These are phyloP conservation scores for Dunaliella salina DNA, from an alignment of 163 green algal species.

Conservation along the genomic window DNA sequence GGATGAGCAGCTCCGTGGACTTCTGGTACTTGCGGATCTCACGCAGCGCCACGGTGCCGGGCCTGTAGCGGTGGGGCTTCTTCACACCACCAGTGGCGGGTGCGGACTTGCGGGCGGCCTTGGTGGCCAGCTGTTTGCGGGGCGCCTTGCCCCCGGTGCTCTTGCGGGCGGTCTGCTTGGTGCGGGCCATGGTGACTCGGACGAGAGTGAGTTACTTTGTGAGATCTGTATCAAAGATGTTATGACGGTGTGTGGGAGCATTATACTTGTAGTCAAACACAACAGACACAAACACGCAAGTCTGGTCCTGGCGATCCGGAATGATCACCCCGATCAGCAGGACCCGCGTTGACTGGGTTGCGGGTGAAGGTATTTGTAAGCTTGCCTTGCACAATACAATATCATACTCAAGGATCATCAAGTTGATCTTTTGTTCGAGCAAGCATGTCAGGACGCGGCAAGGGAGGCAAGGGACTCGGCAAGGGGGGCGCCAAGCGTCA, in stretches of 20 bases:
- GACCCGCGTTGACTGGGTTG: too few species aligned
- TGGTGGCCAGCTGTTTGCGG: slow-evolving; percentile 85
- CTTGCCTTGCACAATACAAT: too few species aligned
- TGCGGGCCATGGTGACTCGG: slow-evolving; percentile 53
- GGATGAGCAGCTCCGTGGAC: slow-evolving; percentile 94
- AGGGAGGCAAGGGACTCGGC: slow-evolving; percentile 87
- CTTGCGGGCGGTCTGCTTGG: slow-evolving; percentile 87
- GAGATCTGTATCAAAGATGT: too few species aligned
- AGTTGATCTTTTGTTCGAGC: too few species aligned
- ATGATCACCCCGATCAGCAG: too few species aligned
- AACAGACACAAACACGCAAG: too few species aligned
- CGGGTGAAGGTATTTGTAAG: too few species aligned
- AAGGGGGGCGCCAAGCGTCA: slow-evolving; percentile 93
- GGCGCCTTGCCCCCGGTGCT: slow-evolving; percentile 85
- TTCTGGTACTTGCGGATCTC: slow-evolving; percentile 98
- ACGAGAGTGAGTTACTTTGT: too few species aligned
- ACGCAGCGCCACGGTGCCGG: slow-evolving; percentile 80
- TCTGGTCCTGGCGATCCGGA: too few species aligned
- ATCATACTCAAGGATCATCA: too few species aligned
- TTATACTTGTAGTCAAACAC: too few species aligned
- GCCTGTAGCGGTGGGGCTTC: slow-evolving; percentile 86
- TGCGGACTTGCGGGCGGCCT: slow-evolving; percentile 78
- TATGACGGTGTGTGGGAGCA: too few species aligned
- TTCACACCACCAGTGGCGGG: slow-evolving; percentile 72
- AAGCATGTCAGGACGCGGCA: slow-evolving; percentile 77